A percentile compares a stretch with the other conserved stretches of the same genome.
Conservation (phyloP, 1,284 basidiomycete genomes). For the Sporisorium sorghi region DNA sequence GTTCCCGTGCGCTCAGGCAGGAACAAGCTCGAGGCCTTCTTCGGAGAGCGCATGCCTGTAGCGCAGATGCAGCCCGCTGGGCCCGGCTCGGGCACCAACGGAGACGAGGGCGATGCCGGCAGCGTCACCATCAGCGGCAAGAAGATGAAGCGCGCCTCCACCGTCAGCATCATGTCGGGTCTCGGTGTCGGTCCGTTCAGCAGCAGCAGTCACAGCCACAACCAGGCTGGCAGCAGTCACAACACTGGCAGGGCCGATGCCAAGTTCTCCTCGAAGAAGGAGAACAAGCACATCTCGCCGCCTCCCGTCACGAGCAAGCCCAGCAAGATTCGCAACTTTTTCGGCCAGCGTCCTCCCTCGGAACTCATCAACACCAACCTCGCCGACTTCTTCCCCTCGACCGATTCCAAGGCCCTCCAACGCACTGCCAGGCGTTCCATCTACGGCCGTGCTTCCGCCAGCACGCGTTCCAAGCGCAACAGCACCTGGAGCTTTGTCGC, state of each 20-base stretch:
- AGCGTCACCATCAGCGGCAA: conserved; percentile 70
- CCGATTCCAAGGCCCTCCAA: conserved; percentile 77
- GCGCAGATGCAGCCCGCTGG: conserved; percentile 56
- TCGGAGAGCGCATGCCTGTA: conserved; percentile 72
- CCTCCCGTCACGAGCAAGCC: conserved; percentile 49
- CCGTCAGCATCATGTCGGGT: conserved; percentile 91
- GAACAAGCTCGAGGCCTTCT: conserved; percentile 74
- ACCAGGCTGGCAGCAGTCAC: conserved; percentile 6
- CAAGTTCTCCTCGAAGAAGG: conserved; percentile 24
- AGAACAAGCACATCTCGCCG: conserved; percentile 23
- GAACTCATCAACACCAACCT: conserved; percentile 97
- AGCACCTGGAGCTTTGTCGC: conserved; percentile 64
- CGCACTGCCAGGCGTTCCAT: conserved; percentile 60
- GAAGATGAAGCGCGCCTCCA: conserved; percentile 89
- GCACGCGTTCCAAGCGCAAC: conserved; percentile 61
- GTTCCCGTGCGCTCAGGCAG: conserved; percentile 39
- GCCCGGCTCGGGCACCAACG: conserved; percentile 64
- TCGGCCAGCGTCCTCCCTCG: conserved; percentile 94
- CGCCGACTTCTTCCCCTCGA: conserved; percentile 93
- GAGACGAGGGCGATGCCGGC: conserved; percentile 45
- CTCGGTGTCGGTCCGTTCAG: conserved; percentile 72
- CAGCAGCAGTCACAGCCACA: conserved; percentile 18
- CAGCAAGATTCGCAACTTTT: conserved; percentile 87
- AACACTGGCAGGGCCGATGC: conserved; percentile 14
- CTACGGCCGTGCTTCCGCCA: conserved; percentile 59